phyloP scores from a whole-genome alignment of 2,329 filamentous ascomycete genomes.

The Pseudofabraea citricarpa region DNA sequence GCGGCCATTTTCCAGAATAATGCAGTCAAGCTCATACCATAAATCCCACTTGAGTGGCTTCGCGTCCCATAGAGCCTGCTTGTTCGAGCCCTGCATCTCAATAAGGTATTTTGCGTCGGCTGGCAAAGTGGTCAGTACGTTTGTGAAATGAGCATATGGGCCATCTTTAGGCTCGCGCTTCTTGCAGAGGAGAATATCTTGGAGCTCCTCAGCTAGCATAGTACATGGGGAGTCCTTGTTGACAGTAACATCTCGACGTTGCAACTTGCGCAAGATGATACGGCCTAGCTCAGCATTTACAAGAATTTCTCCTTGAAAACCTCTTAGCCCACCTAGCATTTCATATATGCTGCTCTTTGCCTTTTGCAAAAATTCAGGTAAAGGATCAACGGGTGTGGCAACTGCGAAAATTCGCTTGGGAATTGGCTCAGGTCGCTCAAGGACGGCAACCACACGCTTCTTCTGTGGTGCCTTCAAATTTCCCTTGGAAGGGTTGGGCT shows the following conservation, averaged over 20 bases:
- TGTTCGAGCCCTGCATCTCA: conserved; percentile 16
- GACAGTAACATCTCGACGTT: conserved; percentile 8
- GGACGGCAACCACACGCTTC: not conserved
- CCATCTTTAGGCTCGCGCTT: not conserved
- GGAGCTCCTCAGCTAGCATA: not conserved
- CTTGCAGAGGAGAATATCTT: not conserved
- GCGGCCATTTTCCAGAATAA: conserved; percentile 7
- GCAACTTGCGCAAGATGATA: conserved; percentile 15
- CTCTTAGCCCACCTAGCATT: conserved; percentile 16
- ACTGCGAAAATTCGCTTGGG: not conserved
- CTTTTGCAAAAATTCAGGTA: conserved; percentile 14
- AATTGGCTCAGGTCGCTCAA: not conserved
- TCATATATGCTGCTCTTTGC: conserved; percentile 12
- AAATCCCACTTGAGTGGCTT: conserved; percentile 12
- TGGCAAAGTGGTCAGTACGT: conserved; percentile 19
- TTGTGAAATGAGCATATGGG: conserved; percentile 16
- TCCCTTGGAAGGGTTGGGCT: conserved; percentile 5
- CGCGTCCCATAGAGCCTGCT: conserved; percentile 18
- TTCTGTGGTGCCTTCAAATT: not conserved
- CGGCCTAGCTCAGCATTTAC: conserved; percentile 24
- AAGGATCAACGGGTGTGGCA: conserved; percentile 8
- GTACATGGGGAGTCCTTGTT: conserved; percentile 3
- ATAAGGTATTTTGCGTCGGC: conserved; percentile 19
- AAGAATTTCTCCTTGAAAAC: conserved; percentile 18
- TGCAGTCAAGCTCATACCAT: conserved; percentile 21